These are phyloP conservation scores for Eutrema salsugineum DNA, from an alignment of 441 rosid species.

Conservation along the genomic window DNA sequence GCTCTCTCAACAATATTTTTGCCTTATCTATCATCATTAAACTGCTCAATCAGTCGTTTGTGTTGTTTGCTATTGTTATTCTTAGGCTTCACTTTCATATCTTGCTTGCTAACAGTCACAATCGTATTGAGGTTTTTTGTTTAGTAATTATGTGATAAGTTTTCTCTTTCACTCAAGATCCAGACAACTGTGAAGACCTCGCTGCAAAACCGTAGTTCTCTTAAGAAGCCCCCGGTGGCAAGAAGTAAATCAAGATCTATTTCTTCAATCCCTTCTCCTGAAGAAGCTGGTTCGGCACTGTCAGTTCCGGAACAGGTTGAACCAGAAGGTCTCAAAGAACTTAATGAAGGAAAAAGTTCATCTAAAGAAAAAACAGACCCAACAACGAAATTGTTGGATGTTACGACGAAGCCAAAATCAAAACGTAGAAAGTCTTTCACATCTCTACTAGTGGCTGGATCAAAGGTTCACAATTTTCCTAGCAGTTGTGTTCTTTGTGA, in stretches of 20 bases:
- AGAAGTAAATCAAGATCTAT: constrained; percentile 31
- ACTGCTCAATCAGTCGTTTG: background rate
- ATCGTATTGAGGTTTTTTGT: background rate
- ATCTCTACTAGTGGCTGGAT: constrained; percentile 60
- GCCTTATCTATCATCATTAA: background rate
- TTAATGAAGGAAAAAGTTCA: constrained; percentile 30
- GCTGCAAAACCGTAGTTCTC: constrained; percentile 38
- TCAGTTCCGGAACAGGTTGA: constrained; percentile 33
- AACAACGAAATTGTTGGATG: constrained; percentile 29
- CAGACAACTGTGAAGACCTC: constrained; percentile 51
- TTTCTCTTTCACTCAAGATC: constrained; percentile 26
- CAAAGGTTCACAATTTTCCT: constrained; percentile 48
- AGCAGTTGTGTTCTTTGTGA: constrained; percentile 1
- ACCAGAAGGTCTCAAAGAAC: constrained; percentile 38
- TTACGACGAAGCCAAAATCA: constrained; percentile 45
- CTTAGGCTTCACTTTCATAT: background rate
- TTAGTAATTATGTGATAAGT: background rate
- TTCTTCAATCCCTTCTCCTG: constrained; percentile 35
- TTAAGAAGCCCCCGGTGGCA: constrained; percentile 37
- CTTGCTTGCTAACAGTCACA: background rate
- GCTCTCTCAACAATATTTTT: background rate
- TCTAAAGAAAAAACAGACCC: constrained; percentile 29
- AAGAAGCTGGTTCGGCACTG: constrained; percentile 24
- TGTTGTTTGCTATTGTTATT: background rate
- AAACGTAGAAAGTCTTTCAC: constrained; percentile 88